These are phyloP conservation scores for Ustulina deusta DNA, from an alignment of 2,329 filamentous ascomycete species.

Conservation along the genomic window DNA sequence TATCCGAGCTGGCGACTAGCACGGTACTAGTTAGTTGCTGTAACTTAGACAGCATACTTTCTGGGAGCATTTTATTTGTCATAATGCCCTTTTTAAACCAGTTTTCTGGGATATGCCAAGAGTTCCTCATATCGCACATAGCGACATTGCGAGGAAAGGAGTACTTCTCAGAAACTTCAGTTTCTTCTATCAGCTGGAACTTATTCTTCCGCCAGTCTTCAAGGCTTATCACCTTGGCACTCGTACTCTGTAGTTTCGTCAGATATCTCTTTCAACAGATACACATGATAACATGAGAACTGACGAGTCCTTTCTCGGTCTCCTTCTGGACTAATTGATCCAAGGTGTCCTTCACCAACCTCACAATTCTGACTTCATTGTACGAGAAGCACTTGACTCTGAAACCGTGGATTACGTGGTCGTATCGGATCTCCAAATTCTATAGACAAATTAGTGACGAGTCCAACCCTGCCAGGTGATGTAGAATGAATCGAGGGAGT, in stretches of 20 bases:
- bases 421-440: slow-evolving; percentile 38
- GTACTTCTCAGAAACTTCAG: slow-evolving; percentile 25
- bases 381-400: slow-evolving; percentile 32
- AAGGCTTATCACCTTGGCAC: slow-evolving; percentile 18
- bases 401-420: slow-evolving; percentile 27
- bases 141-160: slow-evolving; percentile 39
- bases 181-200: not conserved
- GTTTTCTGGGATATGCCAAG: slow-evolving; percentile 38
- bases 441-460: slow-evolving; percentile 20
- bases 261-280: not conserved
- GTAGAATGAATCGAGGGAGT: not conserved
- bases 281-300: not conserved
- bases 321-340: slow-evolving; percentile 29
- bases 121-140: slow-evolving; percentile 12
- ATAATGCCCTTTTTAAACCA: slow-evolving; percentile 19
- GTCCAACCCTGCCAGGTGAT: not conserved
- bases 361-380: slow-evolving; percentile 27
- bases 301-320: slow-evolving; percentile 23
- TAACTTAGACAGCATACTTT: slow-evolving; percentile 32
- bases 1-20: slow-evolving; percentile 33
- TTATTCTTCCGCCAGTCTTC: slow-evolving; percentile 28
- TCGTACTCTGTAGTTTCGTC: slow-evolving; percentile 13
- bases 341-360: slow-evolving; percentile 22
- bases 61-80: slow-evolving; percentile 26
- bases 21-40: slow-evolving; percentile 36